phyloP scores from a whole-genome alignment of 371 early-diverging fungal genomes.

The Parasitella parasitica region DNA sequence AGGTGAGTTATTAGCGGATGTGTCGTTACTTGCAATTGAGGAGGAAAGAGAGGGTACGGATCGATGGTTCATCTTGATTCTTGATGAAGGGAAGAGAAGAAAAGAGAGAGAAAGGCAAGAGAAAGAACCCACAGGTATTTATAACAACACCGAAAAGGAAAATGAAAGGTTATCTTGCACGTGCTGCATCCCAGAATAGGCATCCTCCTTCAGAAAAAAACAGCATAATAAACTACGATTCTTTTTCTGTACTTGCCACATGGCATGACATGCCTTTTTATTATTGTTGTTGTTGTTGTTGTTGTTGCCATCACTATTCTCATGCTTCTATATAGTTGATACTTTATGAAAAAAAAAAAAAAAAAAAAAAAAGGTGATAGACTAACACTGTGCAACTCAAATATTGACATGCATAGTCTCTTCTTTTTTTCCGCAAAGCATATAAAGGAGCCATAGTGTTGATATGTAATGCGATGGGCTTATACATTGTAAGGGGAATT shows the following conservation, averaged over 20 bases:
- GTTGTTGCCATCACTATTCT: too few relatives aligned
- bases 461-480: background rate
- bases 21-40: conserved; percentile 11
- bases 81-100: background rate
- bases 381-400: background rate
- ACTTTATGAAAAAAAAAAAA: too few relatives aligned
- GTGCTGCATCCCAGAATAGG: background rate
- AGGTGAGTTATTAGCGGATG: background rate
- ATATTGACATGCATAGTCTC: background rate
- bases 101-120: background rate
- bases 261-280: conserved; percentile 2
- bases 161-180: background rate
- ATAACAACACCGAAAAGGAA: background rate
- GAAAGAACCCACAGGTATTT: background rate
- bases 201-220: background rate
- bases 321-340: too few relatives aligned
- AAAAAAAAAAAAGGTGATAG: background rate
- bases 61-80: conserved; percentile 7
- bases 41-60: conserved; percentile 17
- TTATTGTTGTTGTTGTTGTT: too few relatives aligned
- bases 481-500: too few relatives aligned
- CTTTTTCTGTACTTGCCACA: background rate
- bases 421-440: background rate
- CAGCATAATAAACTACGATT: background rate
- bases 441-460: background rate